Evolutionary conservation across 306 rosid genomes (phyloP).

Genomic region (Ormosia emarginata): DNA sequence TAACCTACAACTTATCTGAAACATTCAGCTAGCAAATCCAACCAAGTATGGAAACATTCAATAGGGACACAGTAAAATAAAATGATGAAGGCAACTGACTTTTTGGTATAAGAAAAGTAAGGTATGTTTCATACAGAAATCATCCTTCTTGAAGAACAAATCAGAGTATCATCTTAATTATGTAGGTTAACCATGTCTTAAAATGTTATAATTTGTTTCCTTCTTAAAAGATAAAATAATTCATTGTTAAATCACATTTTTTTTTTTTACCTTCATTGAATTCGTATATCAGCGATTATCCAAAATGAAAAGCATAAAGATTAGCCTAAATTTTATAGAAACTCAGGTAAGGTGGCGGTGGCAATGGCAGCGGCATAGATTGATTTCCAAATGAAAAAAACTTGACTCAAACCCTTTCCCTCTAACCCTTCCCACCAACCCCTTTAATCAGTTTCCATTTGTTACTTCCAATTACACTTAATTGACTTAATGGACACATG

Average conservation of each 20-base stretch:
- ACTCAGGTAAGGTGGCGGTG: neutral
- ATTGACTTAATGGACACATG: no score
- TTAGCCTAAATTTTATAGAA: neutral
- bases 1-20: neutral
- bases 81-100: neutral
- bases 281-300: neutral
- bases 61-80: neutral
- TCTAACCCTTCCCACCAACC: no score
- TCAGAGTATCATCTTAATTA: neutral
- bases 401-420: no score
- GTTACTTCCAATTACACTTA: no score
- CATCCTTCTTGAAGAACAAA: neutral
- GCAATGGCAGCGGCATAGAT: neutral
- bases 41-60: neutral
- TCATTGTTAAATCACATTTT: neutral
- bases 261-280: neutral
- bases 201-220: neutral
- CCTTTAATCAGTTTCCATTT: no score
- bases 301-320: neutral
- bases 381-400: no score
- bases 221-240: neutral
- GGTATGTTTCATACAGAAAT: neutral
- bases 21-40: constrained; percentile 5
- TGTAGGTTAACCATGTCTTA: neutral
- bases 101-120: neutral